phyloP scores from a whole-genome alignment of 306 rosid genomes.

The Inga oerstediana region DNA sequence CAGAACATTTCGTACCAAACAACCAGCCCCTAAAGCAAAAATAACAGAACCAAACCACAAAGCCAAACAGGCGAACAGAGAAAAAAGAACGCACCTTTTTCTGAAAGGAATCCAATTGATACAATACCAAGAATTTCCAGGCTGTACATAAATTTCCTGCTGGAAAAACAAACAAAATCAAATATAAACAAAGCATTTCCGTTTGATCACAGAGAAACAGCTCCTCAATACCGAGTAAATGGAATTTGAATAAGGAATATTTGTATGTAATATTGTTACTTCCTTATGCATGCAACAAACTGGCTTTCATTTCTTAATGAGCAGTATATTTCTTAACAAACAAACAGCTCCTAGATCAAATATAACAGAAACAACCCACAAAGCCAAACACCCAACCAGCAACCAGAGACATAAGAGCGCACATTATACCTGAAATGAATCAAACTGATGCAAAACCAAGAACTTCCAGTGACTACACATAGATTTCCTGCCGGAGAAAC shows the following conservation, averaged over 20 bases:
- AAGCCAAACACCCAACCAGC: constrained; percentile 5
- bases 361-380: constrained; percentile 14
- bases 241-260: not conserved
- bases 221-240: not conserved
- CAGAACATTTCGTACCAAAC: not conserved
- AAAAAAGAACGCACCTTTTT: constrained; percentile 34
- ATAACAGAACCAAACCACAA: constrained; percentile 14
- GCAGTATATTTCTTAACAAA: constrained; percentile 18
- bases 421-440: constrained; percentile 47
- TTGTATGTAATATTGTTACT: not conserved
- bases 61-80: not conserved
- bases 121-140: constrained; percentile 28
- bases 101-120: constrained; percentile 39
- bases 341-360: constrained; percentile 28
- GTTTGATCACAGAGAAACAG: constrained; percentile 36
- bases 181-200: constrained; percentile 1
- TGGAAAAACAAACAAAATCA: constrained; percentile 10
- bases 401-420: not conserved
- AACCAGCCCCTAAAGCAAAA: constrained; percentile 32
- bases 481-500: constrained; percentile 30
- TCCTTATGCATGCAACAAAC: not conserved
- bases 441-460: constrained; percentile 35
- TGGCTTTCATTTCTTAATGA: constrained; percentile 4
- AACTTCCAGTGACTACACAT: constrained; percentile 17
- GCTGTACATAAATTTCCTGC: constrained; percentile 33